These are phyloP conservation scores for Pythium rhizo-oryzae DNA, from an alignment of 352 stramenopile genomes.

Conservation along the genomic window DNA sequence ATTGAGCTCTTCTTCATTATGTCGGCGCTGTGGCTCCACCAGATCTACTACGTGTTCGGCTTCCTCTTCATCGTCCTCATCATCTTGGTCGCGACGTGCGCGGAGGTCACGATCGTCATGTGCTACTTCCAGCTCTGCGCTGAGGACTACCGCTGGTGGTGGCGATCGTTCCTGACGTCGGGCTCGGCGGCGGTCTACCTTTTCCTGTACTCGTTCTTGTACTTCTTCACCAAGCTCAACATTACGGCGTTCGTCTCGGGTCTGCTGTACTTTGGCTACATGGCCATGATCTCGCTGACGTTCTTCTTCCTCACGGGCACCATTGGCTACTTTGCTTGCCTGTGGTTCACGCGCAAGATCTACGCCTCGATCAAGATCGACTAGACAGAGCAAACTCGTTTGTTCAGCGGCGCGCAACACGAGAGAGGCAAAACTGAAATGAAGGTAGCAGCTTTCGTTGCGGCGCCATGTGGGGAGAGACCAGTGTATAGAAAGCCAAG, in stretches of 20 bases:
- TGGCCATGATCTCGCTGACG: slow-evolving; percentile 96
- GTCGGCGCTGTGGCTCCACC: slow-evolving; percentile 98
- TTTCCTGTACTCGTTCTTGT: slow-evolving; percentile 99
- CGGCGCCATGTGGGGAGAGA: neutral
- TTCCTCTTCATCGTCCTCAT: slow-evolving; percentile 99
- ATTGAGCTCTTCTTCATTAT: slow-evolving; percentile 99
- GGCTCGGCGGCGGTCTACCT: slow-evolving; percentile 97
- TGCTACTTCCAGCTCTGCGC: slow-evolving; percentile 99
- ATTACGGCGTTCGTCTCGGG: slow-evolving; percentile 94
- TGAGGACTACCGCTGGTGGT: slow-evolving; percentile 99
- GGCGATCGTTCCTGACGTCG: slow-evolving; percentile 96
- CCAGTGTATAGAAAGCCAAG: slow-evolving; percentile 27
- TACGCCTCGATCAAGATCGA: slow-evolving; percentile 96
- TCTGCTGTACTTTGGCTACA: slow-evolving; percentile 99
- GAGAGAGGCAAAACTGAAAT: slow-evolving; percentile 1
- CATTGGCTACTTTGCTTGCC: slow-evolving; percentile 97
- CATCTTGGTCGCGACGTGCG: slow-evolving; percentile 98
- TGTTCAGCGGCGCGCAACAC: slow-evolving; percentile 1
- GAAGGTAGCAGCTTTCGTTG: slow-evolving; percentile 6
- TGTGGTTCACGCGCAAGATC: slow-evolving; percentile 99
- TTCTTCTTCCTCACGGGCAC: slow-evolving; percentile 98
- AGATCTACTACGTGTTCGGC: slow-evolving; percentile 99
- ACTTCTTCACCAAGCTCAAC: slow-evolving; percentile 98
- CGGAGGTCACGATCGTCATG: slow-evolving; percentile 99
- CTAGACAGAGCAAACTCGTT: slow-evolving; percentile 41